These are phyloP conservation scores for Scedosporium dehoogii DNA, from an alignment of 2,329 filamentous ascomycete genomes.

Conservation along the genomic window DNA sequence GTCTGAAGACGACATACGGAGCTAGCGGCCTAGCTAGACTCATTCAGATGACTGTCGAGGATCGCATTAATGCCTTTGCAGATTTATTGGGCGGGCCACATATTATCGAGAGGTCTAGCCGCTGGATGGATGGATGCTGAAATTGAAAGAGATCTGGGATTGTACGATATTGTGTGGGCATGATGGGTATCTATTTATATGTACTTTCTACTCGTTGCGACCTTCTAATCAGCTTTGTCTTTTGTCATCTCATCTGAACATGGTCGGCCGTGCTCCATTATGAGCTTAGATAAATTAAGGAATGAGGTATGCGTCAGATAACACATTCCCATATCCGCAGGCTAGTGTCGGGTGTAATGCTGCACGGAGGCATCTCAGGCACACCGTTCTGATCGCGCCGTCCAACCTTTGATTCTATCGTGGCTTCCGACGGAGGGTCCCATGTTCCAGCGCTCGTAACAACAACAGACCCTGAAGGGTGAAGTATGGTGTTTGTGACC, in stretches of 20 bases:
- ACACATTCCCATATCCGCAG: slow-evolving; percentile 11
- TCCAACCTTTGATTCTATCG: slow-evolving; percentile 1
- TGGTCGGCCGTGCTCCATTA: neutral
- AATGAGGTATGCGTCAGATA: neutral
- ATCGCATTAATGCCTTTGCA: slow-evolving; percentile 16
- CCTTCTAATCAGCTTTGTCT: too few species aligned
- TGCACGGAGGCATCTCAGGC: slow-evolving; percentile 9
- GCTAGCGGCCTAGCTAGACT: slow-evolving; percentile 20
- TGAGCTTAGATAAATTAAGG: neutral
- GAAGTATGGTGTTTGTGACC: slow-evolving; percentile 39
- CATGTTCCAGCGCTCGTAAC: slow-evolving; percentile 49
- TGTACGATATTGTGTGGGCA: neutral
- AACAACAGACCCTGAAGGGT: slow-evolving; percentile 43
- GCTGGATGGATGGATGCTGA: neutral
- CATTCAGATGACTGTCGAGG: slow-evolving; percentile 17
- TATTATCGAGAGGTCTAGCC: neutral
- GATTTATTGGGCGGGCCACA: slow-evolving; percentile 16
- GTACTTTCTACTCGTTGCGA: neutral
- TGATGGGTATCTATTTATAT: neutral
- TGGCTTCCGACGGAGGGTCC: slow-evolving; percentile 21
- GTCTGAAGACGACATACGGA: slow-evolving; percentile 16
- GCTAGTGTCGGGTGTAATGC: slow-evolving; percentile 10
- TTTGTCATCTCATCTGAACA: neutral
- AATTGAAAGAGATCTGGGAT: too few species aligned
- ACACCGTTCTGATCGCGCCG: slow-evolving; percentile 7